A percentile compares a stretch with the other conserved stretches of the same genome.
Conservation (phyloP, 1,284 basidiomycete genomes). For the Rhodotorula mucilaginosa region DNA sequence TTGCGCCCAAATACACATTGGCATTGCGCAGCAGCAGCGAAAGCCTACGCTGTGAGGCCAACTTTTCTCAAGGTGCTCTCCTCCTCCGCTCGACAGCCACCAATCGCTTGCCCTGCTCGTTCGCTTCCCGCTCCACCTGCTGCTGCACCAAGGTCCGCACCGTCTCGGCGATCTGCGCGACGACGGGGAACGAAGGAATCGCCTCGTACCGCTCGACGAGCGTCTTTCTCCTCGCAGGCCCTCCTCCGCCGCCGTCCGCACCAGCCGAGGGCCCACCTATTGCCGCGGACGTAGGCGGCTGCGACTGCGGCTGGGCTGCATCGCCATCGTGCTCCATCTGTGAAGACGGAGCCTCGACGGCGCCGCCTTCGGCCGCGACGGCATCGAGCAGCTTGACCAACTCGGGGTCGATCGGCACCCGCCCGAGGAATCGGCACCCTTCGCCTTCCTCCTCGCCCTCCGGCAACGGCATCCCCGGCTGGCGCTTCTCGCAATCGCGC, state of each 20-base stretch:
- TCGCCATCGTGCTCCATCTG: no score
- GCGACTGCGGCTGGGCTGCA: no score
- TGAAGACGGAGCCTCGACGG: background rate
- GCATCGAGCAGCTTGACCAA: constrained; percentile 84
- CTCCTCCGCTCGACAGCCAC: background rate
- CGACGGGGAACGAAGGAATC: constrained; percentile 51
- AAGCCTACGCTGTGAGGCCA: background rate
- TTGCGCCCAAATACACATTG: background rate
- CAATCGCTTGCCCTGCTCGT: background rate
- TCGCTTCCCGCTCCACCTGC: constrained; percentile 15
- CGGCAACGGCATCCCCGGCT: background rate
- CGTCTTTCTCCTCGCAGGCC: background rate
- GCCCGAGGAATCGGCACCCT: constrained; percentile 70
- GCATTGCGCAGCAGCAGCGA: background rate
- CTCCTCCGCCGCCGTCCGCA: background rate
- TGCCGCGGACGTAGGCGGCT: background rate
- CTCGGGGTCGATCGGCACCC: constrained; percentile 89
- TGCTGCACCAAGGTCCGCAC: constrained; percentile 44
- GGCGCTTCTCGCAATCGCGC: constrained; percentile 34
- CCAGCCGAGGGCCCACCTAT: background rate
- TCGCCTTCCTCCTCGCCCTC: constrained; percentile 23
- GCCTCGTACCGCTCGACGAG: constrained; percentile 50
- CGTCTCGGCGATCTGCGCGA: constrained; percentile 47
- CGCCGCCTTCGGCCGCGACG: constrained; percentile 48
- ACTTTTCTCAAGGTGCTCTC: background rate